Conservation (phyloP, 1,284 basidiomycete species). For the Apiotrichum domesticum region DNA sequence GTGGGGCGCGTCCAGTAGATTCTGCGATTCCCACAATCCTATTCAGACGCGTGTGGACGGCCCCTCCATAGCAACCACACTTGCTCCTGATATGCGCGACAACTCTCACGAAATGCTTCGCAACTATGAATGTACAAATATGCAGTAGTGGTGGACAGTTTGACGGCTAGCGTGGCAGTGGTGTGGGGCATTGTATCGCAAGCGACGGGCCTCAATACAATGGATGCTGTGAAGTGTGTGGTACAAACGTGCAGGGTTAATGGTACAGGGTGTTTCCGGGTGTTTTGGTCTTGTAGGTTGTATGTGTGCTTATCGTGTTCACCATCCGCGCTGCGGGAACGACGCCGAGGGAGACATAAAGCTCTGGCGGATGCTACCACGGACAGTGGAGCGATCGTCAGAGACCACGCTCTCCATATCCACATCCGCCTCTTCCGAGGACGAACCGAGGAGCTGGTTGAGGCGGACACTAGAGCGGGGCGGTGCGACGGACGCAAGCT, state of each 20-base stretch:
- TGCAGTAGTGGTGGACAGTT: no score
- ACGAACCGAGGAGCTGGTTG: constrained; percentile 34
- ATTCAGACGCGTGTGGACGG: no score
- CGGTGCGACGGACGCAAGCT: constrained; percentile 9
- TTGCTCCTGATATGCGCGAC: no score
- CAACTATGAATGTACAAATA: no score
- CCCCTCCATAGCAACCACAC: no score
- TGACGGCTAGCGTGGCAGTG: no score
- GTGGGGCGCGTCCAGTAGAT: no score
- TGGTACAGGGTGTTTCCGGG: not conserved
- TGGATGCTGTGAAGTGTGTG: not conserved
- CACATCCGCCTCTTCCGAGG: constrained; percentile 12
- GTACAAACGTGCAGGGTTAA: not conserved
- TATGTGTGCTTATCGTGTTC: not conserved
- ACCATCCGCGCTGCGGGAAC: constrained; percentile 14
- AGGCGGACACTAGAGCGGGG: constrained; percentile 36
- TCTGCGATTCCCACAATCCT: no score
- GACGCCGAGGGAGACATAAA: constrained; percentile 9
- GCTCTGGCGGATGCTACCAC: constrained; percentile 9
- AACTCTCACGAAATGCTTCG: no score
- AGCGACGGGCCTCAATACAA: no score
- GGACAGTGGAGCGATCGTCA: constrained; percentile 17
- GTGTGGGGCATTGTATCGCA: no score
- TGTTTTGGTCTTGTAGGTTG: not conserved
- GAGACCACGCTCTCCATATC: constrained; percentile 8